Evolutionary conservation across 306 rosid genomes (phyloP), one percentile per base, ranked within the genome.

Genomic region (Dalbergia oliveri): DNA sequence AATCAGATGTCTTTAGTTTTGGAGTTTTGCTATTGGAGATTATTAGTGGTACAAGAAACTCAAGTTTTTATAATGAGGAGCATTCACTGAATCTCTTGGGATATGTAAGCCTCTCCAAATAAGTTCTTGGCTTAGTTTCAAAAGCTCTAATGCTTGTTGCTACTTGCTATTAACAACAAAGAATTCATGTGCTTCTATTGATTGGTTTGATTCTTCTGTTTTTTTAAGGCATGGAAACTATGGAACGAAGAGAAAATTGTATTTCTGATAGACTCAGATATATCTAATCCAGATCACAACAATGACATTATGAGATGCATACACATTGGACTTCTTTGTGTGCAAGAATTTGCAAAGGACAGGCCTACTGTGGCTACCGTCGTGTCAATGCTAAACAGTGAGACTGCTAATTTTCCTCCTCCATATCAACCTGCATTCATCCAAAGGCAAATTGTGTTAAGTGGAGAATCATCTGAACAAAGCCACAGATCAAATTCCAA

Each of bases 301-400:
- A 41, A 53, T 5, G 50, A 75, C 1, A 69, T 82, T 6, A 10
- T 75, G 19, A 79, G 82, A 31, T 82, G 86, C 89, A 75, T 65
- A 49, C 74, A 82, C 35, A 79, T 86, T 0, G 89, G 86, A 14
- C 60, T 82, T 11, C 6, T 82, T 0, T 82, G 88, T 63, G 76
- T 69, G 21, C 86, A 86, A 69, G 86, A 86, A 57, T 5, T 45
- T 23, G 73, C 82, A 13, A 79, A 18, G 58, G 82, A 82, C 0
- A 69, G 86, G 26, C 84, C 84, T 4, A 53, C 3, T 10, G 41
- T 69, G 82, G 64, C 84, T 0, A 69, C 69, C 4, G 58, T 82
- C 0, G 12, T 79, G 47, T 69, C 44, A 1, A 82, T 86, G 79
- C 84, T 86, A 11, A 75, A 23, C 0, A 56, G 83, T 69, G 86